phyloP scores from a whole-genome alignment of 352 stramenopile species.

The Phytophthora tentaculata region DNA sequence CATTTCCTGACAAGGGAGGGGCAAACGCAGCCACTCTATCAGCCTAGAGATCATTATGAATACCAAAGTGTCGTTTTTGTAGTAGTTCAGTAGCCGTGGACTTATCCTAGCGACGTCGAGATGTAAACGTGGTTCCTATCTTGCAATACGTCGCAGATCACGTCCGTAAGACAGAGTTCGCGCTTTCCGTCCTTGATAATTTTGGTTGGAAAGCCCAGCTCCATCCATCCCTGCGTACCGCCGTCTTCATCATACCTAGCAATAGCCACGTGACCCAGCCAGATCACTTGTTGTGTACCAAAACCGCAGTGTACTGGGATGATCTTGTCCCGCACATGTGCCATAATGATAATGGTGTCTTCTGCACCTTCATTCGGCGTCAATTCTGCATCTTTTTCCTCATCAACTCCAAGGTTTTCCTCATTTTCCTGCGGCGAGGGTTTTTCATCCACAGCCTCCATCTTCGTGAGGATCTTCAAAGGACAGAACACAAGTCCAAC shows the following conservation, averaged over 20 bases:
- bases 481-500: not conserved
- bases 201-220: constrained; percentile 51
- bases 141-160: constrained; percentile 74
- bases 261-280: constrained; percentile 76
- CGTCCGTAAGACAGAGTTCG: constrained; percentile 51
- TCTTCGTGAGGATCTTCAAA: too few species aligned
- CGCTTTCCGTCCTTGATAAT: constrained; percentile 56
- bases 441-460: constrained; percentile 14
- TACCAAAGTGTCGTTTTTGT: constrained; percentile 28
- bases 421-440: not conserved
- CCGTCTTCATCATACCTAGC: constrained; percentile 65
- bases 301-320: constrained; percentile 76
- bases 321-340: constrained; percentile 75
- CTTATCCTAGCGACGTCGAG: constrained; percentile 50
- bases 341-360: constrained; percentile 65
- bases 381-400: constrained; percentile 14
- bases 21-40: constrained; percentile 29
- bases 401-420: constrained; percentile 7
- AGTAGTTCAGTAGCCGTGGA: constrained; percentile 5
- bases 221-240: constrained; percentile 51
- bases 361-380: constrained; percentile 55
- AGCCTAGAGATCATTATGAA: constrained; percentile 41
- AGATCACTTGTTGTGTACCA: constrained; percentile 74
- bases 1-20: constrained; percentile 56
- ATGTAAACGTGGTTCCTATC: constrained; percentile 73